phyloP scores from a whole-genome alignment of 495 filamentous ascomycete species.

The Thermothielavioides terrestris region DNA sequence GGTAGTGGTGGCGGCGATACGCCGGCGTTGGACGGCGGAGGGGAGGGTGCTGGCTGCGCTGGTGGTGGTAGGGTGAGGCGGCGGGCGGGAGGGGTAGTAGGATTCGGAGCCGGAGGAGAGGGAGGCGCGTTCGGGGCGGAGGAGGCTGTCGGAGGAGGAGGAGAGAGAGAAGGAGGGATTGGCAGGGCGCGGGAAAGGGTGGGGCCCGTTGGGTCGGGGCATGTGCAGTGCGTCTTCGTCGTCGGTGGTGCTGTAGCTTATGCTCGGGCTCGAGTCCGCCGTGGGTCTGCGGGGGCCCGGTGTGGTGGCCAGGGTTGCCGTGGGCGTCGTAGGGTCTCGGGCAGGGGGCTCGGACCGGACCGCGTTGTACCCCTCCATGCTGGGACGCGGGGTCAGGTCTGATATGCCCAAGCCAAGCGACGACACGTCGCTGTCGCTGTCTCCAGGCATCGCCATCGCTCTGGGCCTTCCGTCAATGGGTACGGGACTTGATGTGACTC shows the following conservation, averaged over 20 bases:
- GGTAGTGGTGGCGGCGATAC: constrained; percentile 44
- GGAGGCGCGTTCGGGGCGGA: constrained; percentile 36
- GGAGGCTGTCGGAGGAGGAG: constrained; percentile 24
- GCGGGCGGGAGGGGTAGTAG: constrained; percentile 43
- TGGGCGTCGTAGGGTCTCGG: constrained; percentile 23
- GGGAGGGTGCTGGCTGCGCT: not conserved
- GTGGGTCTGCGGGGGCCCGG: constrained; percentile 1
- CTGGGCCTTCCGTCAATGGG: not conserved
- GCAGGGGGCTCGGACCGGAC: constrained; percentile 6
- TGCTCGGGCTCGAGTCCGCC: constrained; percentile 42
- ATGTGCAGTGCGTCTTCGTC: constrained; percentile 67
- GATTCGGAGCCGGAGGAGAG: constrained; percentile 56
- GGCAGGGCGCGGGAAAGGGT: constrained; percentile 19
- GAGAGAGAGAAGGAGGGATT: constrained; percentile 11
- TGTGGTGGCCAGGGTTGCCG: constrained; percentile 16
- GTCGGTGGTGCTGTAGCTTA: constrained; percentile 66
- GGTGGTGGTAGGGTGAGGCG: not conserved
- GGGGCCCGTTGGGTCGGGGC: constrained; percentile 16
- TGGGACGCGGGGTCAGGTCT: constrained; percentile 39
- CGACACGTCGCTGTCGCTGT: constrained; percentile 2
- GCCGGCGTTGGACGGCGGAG: constrained; percentile 36
- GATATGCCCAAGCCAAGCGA: constrained; percentile 40
- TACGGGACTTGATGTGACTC: constrained; percentile 3
- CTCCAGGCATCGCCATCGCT: not conserved
- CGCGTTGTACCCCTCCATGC: constrained; percentile 37